Conservation (phyloP, 805 yeast species). For the Soucietia sequanensis region DNA sequence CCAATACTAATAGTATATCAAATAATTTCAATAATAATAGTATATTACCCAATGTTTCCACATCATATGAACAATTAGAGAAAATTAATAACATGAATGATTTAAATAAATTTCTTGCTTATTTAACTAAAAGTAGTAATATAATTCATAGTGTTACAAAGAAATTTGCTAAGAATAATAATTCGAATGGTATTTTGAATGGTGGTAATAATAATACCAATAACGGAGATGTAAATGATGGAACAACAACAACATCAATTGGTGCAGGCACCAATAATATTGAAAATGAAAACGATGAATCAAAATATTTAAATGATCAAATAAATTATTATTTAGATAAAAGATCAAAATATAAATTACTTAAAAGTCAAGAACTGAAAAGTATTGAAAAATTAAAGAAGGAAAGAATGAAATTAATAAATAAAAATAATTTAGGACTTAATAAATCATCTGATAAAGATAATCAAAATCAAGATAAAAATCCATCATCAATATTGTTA, state of each 20-base stretch:
- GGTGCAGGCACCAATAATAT: constrained; percentile 2
- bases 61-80: constrained; percentile 33
- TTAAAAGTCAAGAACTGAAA: constrained; percentile 1
- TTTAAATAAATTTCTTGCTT: constrained; percentile 37
- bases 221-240: constrained; percentile 9
- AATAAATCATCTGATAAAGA: constrained; percentile 2
- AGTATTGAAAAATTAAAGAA: constrained; percentile 3
- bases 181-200: constrained; percentile 5
- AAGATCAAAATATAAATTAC: constrained; percentile 13
- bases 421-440: not conserved
- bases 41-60: not conserved
- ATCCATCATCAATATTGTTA: not conserved
- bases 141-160: constrained; percentile 41
- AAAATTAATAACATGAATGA: constrained; percentile 39
- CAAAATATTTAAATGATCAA: constrained; percentile 20
- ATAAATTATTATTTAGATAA: constrained; percentile 20
- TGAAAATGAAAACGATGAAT: constrained; percentile 11
- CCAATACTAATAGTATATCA: not conserved
- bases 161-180: too few species aligned
- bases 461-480: not conserved
- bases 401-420: constrained; percentile 4
- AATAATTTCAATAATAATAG: not conserved
- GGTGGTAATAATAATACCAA: constrained; percentile 5
- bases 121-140: constrained; percentile 34
- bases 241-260: not conserved